A percentile compares a stretch with the other conserved stretches of the same genome.
These are phyloP conservation scores for Candida tropicalis DNA, from an alignment of 1,139 yeast genomes.

Conservation along the genomic window DNA sequence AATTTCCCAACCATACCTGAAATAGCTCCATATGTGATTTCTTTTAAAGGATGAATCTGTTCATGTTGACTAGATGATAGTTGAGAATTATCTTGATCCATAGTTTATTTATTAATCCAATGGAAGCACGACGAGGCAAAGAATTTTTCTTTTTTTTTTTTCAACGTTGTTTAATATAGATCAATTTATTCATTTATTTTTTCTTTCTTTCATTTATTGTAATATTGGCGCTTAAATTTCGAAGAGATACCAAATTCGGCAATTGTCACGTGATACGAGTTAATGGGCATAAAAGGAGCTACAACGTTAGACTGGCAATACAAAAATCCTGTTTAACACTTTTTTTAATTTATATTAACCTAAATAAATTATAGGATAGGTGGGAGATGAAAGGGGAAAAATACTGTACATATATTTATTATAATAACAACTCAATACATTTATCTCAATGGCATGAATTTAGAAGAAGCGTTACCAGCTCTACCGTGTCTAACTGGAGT, in stretches of 20 bases:
- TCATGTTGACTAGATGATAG: conserved; percentile 5
- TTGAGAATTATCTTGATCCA: background rate
- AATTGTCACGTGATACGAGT: background rate
- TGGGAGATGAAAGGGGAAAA: background rate
- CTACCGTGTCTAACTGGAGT: conserved; percentile 99
- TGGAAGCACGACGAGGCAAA: too few species aligned
- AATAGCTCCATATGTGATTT: conserved; percentile 49
- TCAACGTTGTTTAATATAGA: too few species aligned
- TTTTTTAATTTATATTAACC: background rate
- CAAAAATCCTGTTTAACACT: background rate
- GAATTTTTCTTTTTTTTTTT: background rate
- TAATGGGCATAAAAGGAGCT: too few species aligned
- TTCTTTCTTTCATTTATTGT: background rate
- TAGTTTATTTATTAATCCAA: too few species aligned
- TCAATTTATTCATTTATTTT: background rate
- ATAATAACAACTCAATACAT: conserved; percentile 11
- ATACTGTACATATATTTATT: conserved; percentile 1
- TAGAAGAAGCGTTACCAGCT: conserved; percentile 93
- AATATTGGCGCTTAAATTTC: background rate
- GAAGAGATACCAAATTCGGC: background rate
- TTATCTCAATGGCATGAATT: conserved; percentile 72
- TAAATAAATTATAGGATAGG: background rate
- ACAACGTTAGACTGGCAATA: too few species aligned
- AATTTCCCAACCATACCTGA: conserved; percentile 85
- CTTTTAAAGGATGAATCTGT: conserved; percentile 33